Evolutionary conservation across 2,329 filamentous ascomycete genomes (phyloP).

Genomic region (Penicillium sp.): DNA sequence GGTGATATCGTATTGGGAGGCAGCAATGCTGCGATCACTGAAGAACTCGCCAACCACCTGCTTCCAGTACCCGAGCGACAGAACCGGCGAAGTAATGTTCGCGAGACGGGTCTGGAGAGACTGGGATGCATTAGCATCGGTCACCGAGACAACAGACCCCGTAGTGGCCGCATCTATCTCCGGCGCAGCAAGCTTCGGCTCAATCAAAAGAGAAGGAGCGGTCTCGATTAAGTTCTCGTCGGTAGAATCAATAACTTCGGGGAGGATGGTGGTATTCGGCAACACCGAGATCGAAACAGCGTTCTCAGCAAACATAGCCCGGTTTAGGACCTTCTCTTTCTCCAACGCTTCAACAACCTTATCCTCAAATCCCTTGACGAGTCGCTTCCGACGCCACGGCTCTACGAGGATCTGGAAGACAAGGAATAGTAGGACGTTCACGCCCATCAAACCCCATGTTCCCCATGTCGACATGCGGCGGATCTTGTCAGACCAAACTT

Average conservation of each 20-base stretch:
- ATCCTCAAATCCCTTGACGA: slow-evolving; percentile 81
- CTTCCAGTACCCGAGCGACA: slow-evolving; percentile 49
- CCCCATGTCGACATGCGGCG: slow-evolving; percentile 96
- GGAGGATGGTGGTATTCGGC: background rate
- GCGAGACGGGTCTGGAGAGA: slow-evolving; percentile 27
- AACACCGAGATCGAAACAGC: slow-evolving; percentile 4
- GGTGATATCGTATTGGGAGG: slow-evolving; percentile 70
- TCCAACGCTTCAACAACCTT: slow-evolving; percentile 70
- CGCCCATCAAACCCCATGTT: slow-evolving; percentile 95
- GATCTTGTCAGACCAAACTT: slow-evolving; percentile 99
- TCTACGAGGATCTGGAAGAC: slow-evolving; percentile 86
- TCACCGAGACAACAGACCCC: slow-evolving; percentile 1
- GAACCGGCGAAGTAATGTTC: slow-evolving; percentile 24
- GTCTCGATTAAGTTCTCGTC: background rate
- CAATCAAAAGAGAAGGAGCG: background rate
- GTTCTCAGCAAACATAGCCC: slow-evolving; percentile 13
- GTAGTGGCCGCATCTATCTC: slow-evolving; percentile 4
- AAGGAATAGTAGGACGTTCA: slow-evolving; percentile 88
- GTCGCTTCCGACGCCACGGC: slow-evolving; percentile 79
- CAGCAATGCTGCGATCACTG: slow-evolving; percentile 63
- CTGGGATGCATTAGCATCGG: slow-evolving; percentile 5
- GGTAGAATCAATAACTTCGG: slow-evolving; percentile 18
- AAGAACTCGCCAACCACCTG: slow-evolving; percentile 58
- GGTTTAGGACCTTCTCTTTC: slow-evolving; percentile 57
- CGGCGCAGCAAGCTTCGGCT: background rate